Evolutionary conservation across 2,329 filamentous ascomycete genomes (phyloP), one percentile per base, ranked within the genome.

Genomic region (Hypoxylon sp.): DNA sequence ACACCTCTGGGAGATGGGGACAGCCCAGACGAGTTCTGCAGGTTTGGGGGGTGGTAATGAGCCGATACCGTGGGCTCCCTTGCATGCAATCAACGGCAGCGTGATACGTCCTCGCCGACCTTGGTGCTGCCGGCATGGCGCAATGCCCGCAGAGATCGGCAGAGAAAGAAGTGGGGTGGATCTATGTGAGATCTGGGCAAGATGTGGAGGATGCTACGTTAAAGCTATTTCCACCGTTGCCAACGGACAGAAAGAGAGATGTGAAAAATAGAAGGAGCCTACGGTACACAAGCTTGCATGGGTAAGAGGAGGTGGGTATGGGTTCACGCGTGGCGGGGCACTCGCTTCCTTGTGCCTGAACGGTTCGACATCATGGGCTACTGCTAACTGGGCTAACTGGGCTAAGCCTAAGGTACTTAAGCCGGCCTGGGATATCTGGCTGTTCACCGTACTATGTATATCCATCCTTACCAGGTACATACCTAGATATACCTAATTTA

Each of bases 61-160:
- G 62, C 58, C 62, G 56, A 64, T 61, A 50, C 56, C 53, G 61
- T 63, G 58, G 59, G 39, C 49, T 68, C 63, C 66, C 68, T 68
- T 70, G 64, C 68, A 62, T 65, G 64, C 56, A 67, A 67, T 65
- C 53, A 62, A 60, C 49, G 49, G 48, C 46, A 54, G 59, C 39
- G 59, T 53, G 52, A 55, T 57, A 57, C 37, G 49, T 63, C 52
- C 56, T 59, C 56, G 49, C 19, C 49, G 51, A 26, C 32, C 47
- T 22, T 43, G 53, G 51, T 48, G 62, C 46, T 62, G 59, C 62
- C 56, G 66, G 66, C 66, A 68, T 70, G 59, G 55, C 66, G 59
- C 56, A 59, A 44, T 53, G 32, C 43, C 62, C 60, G 65, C 64
- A 58, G 59, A 64, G 56, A 49, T 26, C 24, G 15, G 55, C 39